Conservation (phyloP, 495 filamentous ascomycete species). For the Penicilliopsis zonata region DNA sequence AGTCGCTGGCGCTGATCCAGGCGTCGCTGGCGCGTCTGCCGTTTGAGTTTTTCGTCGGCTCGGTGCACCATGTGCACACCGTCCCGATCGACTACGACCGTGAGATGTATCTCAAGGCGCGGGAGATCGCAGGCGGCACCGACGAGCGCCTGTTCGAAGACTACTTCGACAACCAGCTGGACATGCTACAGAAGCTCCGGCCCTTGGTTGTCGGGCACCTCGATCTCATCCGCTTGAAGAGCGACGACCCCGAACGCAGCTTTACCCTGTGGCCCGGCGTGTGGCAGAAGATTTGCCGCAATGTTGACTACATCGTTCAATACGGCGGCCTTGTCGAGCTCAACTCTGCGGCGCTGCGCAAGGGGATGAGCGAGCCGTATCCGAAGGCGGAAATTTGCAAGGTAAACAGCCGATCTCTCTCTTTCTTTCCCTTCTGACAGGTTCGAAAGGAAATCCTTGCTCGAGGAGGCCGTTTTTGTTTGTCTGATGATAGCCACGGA, state of each 20-base stretch:
- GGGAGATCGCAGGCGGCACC: constrained; percentile 40
- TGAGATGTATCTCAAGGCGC: constrained; percentile 52
- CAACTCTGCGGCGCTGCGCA: constrained; percentile 75
- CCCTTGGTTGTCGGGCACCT: constrained; percentile 88
- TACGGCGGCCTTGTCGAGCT: constrained; percentile 81
- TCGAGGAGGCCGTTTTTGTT: constrained; percentile 66
- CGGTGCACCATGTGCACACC: constrained; percentile 74
- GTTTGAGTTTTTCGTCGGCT: constrained; percentile 84
- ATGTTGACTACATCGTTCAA: constrained; percentile 53
- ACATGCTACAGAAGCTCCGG: constrained; percentile 61
- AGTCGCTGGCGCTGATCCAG: constrained; percentile 45
- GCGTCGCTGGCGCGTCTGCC: constrained; percentile 44
- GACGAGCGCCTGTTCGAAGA: constrained; percentile 63
- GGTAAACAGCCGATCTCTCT: constrained; percentile 30
- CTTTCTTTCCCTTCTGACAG: too few species aligned
- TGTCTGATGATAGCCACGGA: constrained; percentile 88
- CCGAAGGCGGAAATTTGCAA: constrained; percentile 67
- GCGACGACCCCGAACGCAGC: constrained; percentile 48
- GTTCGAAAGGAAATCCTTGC: constrained; percentile 50
- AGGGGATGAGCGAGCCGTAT: constrained; percentile 86
- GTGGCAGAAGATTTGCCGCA: constrained; percentile 62
- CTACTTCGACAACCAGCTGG: constrained; percentile 79
- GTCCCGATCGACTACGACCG: constrained; percentile 83
- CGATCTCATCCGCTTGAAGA: constrained; percentile 77
- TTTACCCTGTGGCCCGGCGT: constrained; percentile 45